Conservation (phyloP, 768 basidiomycete species). For the Nidula microcarpa region DNA sequence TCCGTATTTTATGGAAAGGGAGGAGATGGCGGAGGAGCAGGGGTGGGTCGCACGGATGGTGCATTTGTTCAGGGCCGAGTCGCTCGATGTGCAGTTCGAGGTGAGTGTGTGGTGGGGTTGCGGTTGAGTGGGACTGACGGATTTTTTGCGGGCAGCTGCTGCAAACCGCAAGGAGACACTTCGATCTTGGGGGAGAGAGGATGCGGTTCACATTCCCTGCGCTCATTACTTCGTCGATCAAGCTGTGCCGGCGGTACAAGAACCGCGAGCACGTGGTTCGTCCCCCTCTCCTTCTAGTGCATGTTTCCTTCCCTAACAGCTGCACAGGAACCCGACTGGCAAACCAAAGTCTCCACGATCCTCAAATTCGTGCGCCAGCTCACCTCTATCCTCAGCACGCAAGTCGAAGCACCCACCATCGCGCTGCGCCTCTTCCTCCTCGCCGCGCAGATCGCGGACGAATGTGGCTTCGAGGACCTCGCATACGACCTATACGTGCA, state of each 20-base stretch:
- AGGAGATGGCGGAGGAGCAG: constrained; percentile 97
- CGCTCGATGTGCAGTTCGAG: constrained; percentile 86
- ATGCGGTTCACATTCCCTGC: constrained; percentile 98
- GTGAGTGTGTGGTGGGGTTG: constrained; percentile 28
- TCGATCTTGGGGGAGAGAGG: constrained; percentile 88
- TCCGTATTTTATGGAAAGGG: constrained; percentile 63
- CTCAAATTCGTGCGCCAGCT: constrained; percentile 95
- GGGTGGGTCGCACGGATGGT: constrained; percentile 99
- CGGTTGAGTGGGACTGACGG: constrained; percentile 1
- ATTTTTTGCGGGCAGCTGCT: constrained; percentile 53
- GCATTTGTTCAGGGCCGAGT: constrained; percentile 88
- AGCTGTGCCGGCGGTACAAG: constrained; percentile 90
- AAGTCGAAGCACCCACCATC: constrained; percentile 89
- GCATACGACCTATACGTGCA: constrained; percentile 98
- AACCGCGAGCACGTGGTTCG: constrained; percentile 68
- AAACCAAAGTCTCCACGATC: constrained; percentile 78
- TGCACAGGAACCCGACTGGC: constrained; percentile 79
- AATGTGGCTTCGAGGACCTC: constrained; percentile 93
- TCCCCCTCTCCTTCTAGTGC: not conserved
- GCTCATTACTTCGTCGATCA: constrained; percentile 89
- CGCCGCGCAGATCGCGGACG: constrained; percentile 92
- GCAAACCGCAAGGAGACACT: constrained; percentile 87
- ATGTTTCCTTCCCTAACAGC: not conserved
- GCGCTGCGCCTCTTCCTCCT: constrained; percentile 94
- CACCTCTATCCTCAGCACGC: constrained; percentile 88